Evolutionary conservation across 371 early-diverging fungal genomes (phyloP).

Genomic region (Thermomucor indicae-seudaticae): DNA sequence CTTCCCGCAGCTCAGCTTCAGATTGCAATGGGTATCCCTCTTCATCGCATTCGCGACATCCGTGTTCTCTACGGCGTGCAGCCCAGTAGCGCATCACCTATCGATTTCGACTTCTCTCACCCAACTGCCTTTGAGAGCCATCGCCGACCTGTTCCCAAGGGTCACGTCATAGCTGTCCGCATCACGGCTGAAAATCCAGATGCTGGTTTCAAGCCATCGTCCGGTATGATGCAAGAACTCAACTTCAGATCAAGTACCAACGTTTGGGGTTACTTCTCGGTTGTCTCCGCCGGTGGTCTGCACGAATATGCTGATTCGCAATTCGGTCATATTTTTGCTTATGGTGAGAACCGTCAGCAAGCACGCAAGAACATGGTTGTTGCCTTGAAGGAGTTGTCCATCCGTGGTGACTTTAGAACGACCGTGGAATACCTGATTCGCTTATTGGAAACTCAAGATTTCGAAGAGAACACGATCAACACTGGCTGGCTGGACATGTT

Average conservation of each 20-base stretch:
- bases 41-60: slow-evolving; percentile 92
- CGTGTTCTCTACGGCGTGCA: slow-evolving; percentile 90
- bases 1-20: slow-evolving; percentile 97
- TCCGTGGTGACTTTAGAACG: slow-evolving; percentile 97
- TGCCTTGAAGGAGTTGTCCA: slow-evolving; percentile 96
- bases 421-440: slow-evolving; percentile 96
- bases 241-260: slow-evolving; percentile 93
- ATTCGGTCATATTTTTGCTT: slow-evolving; percentile 99
- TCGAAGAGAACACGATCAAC: slow-evolving; percentile 85
- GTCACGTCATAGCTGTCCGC: slow-evolving; percentile 97
- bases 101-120: slow-evolving; percentile 89
- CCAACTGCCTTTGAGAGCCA: slow-evolving; percentile 74
- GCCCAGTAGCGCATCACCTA: slow-evolving; percentile 78
- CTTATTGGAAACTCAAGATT: slow-evolving; percentile 88
- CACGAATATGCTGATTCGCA: slow-evolving; percentile 99
- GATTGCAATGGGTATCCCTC: slow-evolving; percentile 97
- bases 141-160: slow-evolving; percentile 91
- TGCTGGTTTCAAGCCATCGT: slow-evolving; percentile 97
- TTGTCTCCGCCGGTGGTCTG: slow-evolving; percentile 90
- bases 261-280: slow-evolving; percentile 99
- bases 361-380: slow-evolving; percentile 95
- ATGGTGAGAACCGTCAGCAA: slow-evolving; percentile 92
- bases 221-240: slow-evolving; percentile 93
- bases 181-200: slow-evolving; percentile 99
- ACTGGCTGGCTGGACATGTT: slow-evolving; percentile 96